Base-by-base conservation (phyloP, 192 early-diverging fungal species). In the Coemansia guatemalensis region DNA sequence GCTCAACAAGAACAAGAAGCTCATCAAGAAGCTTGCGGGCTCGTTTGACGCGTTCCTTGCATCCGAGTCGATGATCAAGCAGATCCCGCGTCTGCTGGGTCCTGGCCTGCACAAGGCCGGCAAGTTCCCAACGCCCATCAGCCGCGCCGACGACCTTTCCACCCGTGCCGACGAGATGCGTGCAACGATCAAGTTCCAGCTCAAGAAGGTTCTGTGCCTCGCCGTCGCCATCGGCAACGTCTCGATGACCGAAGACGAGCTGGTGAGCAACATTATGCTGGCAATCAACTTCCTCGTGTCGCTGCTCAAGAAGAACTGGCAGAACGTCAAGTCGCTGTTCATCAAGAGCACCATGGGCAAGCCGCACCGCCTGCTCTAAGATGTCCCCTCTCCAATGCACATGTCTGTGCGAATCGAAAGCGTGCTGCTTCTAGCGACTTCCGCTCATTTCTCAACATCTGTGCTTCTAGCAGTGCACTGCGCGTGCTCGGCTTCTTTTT, bases 1-100 rank as follows among this genome's bases (percentile, higher is more conserved):
- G 88, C 86, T 96, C 68, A 96, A 98, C 90, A 98, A 98, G 91
- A 98, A 98, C 91, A 98, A 98, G 90, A 96, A 98, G 92, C 85
- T 91, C 59, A 94, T 98, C 86, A 98, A 98, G 92, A 98, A 96
- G 88, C 89, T 98, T 64, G 95, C 95, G 81, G 95, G 93, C 88
- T 95, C 94, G 83, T 94, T 94, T 84, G 94, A 98, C 85, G 94
- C 95, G 64, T 98, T 98, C 89, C 79, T 98, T 30, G 95, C 95
- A 27, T 96, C 94, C 58, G 95, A 98, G 78, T 89, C 91, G 57
- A 85, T 98, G 64, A 98, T 98, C 86, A 98, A 98, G 90, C 95
- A 98, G 86, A 98, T 98, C 67, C 95, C 95, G 60, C 93, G 95
- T 94, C 90, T 98, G 50, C 84, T 98, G 67, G 95, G 95, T 69